Evolutionary conservation across 306 rosid species (phyloP).

Genomic region (Prosopis cineraria): DNA sequence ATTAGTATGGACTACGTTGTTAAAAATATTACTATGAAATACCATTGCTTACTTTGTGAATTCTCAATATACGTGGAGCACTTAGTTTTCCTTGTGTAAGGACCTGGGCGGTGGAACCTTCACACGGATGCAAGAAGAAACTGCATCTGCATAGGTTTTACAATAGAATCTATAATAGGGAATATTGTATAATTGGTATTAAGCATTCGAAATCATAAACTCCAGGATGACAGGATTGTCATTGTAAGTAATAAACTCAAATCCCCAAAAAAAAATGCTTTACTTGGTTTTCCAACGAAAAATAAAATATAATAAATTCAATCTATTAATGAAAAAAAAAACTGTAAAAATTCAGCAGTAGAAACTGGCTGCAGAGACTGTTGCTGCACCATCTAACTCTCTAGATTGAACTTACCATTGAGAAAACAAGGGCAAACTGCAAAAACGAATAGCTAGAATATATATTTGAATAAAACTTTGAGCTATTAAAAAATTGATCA

Average conservation of each 20-base stretch:
- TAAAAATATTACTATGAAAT: background rate
- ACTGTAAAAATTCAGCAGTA: background rate
- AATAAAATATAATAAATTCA: slow-evolving; percentile 1
- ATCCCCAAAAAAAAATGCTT: background rate
- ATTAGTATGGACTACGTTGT: background rate
- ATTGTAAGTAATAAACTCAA: slow-evolving; percentile 36
- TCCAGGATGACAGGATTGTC: slow-evolving; percentile 6
- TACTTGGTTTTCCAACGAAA: background rate
- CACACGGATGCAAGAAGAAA: slow-evolving; percentile 81
- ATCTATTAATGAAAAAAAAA: slow-evolving; percentile 10
- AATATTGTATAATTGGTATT: slow-evolving; percentile 9
- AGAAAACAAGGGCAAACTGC: slow-evolving; percentile 3
- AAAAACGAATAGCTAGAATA: slow-evolving; percentile 5
- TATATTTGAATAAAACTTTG: background rate
- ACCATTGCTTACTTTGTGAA: slow-evolving; percentile 65
- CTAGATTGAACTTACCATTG: slow-evolving; percentile 12
- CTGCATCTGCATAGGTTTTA: slow-evolving; percentile 67
- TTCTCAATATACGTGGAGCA: slow-evolving; percentile 88
- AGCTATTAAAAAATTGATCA: background rate
- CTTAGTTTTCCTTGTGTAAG: slow-evolving; percentile 85
- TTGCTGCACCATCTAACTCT: slow-evolving; percentile 10
- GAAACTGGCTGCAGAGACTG: slow-evolving; percentile 10
- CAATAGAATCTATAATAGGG: slow-evolving; percentile 19
- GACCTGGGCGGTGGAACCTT: slow-evolving; percentile 71
- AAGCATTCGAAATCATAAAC: background rate